These are phyloP conservation scores for Acer campestre DNA, from an alignment of 345 rosid species.

Conservation along the genomic window DNA sequence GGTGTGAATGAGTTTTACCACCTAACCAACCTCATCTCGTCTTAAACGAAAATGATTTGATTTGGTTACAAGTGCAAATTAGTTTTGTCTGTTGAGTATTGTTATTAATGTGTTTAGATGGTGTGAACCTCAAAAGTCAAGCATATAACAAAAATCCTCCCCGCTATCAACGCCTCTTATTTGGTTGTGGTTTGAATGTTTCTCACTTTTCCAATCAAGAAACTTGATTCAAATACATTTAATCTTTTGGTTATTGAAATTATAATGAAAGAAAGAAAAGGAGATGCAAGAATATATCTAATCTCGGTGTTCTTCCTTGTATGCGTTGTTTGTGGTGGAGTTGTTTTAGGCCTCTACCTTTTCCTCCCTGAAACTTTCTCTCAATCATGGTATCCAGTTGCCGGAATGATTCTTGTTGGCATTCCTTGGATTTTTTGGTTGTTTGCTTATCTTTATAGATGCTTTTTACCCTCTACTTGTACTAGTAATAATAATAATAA, in stretches of 20 bases:
- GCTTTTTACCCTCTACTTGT: conserved; percentile 33
- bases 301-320: conserved; percentile 44
- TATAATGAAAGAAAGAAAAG: conserved; percentile 42
- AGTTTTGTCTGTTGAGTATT: no score
- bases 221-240: background rate
- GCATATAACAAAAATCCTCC: background rate
- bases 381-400: conserved; percentile 42
- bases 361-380: conserved; percentile 35
- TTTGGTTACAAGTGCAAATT: no score
- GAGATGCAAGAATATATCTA: conserved; percentile 50
- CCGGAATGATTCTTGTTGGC: conserved; percentile 54
- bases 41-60: no score
- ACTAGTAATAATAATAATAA: no score
- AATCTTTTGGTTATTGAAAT: no score
- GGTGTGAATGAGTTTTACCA: no score
- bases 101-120: no score
- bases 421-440: conserved; percentile 82
- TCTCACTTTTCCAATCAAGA: background rate
- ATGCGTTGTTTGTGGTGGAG: conserved; percentile 57
- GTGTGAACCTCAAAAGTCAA: no score
- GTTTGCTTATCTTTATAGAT: conserved; percentile 49
- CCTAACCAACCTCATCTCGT: no score
- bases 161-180: background rate
- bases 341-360: conserved; percentile 48
- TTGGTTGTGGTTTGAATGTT: background rate